A percentile compares a stretch with the other conserved stretches of the same genome.
phyloP scores from a whole-genome alignment of 1,284 basidiomycete species.

The Golubevia sp. region DNA sequence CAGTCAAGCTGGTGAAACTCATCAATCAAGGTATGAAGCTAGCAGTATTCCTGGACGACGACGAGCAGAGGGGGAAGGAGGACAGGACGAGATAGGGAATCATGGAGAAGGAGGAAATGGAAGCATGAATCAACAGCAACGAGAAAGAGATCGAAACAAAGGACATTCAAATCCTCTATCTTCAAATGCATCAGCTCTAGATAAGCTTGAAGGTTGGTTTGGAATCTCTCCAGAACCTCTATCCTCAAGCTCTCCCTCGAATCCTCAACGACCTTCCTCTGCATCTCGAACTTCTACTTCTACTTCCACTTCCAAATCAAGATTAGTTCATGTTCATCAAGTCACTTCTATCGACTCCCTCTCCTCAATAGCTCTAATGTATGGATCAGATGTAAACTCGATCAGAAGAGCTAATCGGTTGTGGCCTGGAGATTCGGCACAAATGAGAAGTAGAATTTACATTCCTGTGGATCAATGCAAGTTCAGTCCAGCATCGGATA shows the following conservation, averaged over 20 bases:
- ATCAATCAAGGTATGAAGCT: too few relatives aligned
- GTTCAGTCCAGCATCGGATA: conserved; percentile 10
- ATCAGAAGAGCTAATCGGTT: conserved; percentile 50
- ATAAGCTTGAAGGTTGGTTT: conserved; percentile 44
- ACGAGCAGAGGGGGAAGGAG: too few relatives aligned
- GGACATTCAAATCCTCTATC: not conserved
- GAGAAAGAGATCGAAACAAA: not conserved
- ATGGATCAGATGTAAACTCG: conserved; percentile 46
- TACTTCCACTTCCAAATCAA: not conserved
- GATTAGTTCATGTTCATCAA: conserved; percentile 44
- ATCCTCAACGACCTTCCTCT: not conserved
- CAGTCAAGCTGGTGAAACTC: not conserved
- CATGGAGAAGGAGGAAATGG: not conserved
- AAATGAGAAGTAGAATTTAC: conserved; percentile 49
- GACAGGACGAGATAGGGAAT: not conserved
- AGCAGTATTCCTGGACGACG: too few relatives aligned
- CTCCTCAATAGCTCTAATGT: conserved; percentile 41
- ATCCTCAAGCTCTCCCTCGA: not conserved
- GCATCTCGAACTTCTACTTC: conserved; percentile 1
- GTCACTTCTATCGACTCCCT: conserved; percentile 44
- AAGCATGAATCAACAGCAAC: not conserved
- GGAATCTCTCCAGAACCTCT: conserved; percentile 15
- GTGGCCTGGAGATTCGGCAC: conserved; percentile 54
- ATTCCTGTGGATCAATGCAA: conserved; percentile 51
- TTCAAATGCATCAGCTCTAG: conserved; percentile 14